Percentiles rank a stretch among this genome's conserved stretches.
Evolutionary conservation across 805 yeast genomes (phyloP).

Genomic region (Candida ficus): DNA sequence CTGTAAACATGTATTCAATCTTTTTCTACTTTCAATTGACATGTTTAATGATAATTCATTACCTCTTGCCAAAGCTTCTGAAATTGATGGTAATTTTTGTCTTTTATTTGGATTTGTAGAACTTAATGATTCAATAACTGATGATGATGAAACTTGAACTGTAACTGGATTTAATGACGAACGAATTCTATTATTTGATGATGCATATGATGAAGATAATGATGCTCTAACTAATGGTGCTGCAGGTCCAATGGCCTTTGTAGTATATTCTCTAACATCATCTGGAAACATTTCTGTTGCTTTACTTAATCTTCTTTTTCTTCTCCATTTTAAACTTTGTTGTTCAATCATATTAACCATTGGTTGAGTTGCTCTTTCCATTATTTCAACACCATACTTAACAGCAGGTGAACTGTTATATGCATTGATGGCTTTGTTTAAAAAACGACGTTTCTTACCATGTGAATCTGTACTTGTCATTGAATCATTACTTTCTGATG

Average conservation of each 20-base stretch:
- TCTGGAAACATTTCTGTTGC: conserved; percentile 26
- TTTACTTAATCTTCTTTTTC: conserved; percentile 33
- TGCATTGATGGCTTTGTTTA: conserved; percentile 22
- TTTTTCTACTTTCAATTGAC: conserved; percentile 67
- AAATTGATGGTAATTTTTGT: conserved; percentile 31
- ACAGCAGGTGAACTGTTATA: conserved; percentile 41
- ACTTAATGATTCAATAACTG: conserved; percentile 10
- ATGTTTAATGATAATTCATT: conserved; percentile 33
- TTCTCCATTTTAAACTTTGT: conserved; percentile 27
- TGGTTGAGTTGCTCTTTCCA: conserved; percentile 51
- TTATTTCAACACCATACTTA: conserved; percentile 56
- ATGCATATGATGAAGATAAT: conserved; percentile 1
- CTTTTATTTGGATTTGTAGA: conserved; percentile 10
- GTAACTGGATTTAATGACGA: not conserved
- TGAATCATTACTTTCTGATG: not conserved
- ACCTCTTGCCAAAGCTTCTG: conserved; percentile 32
- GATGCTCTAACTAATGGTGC: conserved; percentile 7
- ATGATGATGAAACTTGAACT: conserved; percentile 4
- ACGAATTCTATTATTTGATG: not conserved
- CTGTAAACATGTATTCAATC: conserved; percentile 74
- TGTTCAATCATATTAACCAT: conserved; percentile 44
- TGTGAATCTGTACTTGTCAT: not conserved
- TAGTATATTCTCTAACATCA: conserved; percentile 14
- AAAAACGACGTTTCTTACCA: conserved; percentile 3
- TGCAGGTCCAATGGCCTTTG: conserved; percentile 6